phyloP scores from a whole-genome alignment of 2,329 filamentous ascomycete species.

The Alternaria sp. region DNA sequence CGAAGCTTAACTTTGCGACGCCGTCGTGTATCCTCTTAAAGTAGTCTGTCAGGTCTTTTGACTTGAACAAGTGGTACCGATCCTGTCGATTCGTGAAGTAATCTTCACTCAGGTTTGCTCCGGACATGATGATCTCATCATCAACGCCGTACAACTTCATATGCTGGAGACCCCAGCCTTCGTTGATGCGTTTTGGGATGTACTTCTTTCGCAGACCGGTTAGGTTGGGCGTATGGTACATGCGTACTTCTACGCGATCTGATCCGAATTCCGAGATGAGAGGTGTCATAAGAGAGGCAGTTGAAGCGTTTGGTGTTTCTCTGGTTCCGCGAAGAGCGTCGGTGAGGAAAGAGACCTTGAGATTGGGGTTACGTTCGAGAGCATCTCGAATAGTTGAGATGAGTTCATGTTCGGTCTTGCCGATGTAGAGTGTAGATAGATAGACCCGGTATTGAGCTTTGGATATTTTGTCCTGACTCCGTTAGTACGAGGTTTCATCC shows the following conservation, averaged over 20 bases:
- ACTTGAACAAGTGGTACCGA: slow-evolving; percentile 89
- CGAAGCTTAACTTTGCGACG: slow-evolving; percentile 81
- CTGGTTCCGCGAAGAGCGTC: slow-evolving; percentile 90
- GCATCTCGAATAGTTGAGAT: slow-evolving; percentile 79
- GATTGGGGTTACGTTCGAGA: slow-evolving; percentile 72
- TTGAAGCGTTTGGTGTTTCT: slow-evolving; percentile 84
- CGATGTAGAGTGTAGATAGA: slow-evolving; percentile 95
- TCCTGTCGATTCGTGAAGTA: slow-evolving; percentile 98
- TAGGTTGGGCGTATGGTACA: slow-evolving; percentile 98
- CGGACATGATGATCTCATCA: slow-evolving; percentile 90
- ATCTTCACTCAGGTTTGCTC: slow-evolving; percentile 87
- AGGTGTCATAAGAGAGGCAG: slow-evolving; percentile 84
- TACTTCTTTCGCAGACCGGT: slow-evolving; percentile 83
- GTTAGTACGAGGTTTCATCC: slow-evolving; percentile 13
- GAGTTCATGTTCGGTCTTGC: slow-evolving; percentile 88
- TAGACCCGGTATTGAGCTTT: slow-evolving; percentile 82
- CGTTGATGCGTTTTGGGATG: slow-evolving; percentile 89
- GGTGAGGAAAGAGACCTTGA: slow-evolving; percentile 87
- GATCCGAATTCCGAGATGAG: slow-evolving; percentile 84
- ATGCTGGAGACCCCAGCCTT: slow-evolving; percentile 97
- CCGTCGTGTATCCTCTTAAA: slow-evolving; percentile 79
- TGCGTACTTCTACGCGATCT: slow-evolving; percentile 86
- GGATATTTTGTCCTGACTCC: slow-evolving; percentile 69
- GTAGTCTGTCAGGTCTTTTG: slow-evolving; percentile 78
- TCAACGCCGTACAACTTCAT: slow-evolving; percentile 99